Evolutionary conservation across 2,329 filamentous ascomycete genomes (phyloP), one percentile per base, ranked within the genome.

Genomic region (Neocucurbitaria cava): DNA sequence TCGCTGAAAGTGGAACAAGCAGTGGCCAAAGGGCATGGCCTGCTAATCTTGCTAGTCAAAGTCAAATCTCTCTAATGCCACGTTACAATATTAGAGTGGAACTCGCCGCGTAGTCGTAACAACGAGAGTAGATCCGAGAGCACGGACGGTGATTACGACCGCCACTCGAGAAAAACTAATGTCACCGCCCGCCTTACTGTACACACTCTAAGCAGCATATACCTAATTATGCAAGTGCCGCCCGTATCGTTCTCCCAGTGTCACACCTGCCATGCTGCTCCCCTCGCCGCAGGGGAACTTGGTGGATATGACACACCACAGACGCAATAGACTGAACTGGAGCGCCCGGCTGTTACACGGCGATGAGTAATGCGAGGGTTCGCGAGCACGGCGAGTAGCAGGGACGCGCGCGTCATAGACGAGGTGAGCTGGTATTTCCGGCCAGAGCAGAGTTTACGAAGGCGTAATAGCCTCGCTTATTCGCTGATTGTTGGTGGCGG

Each of bases 321-420:
- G 17, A 18, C 18, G 18, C 18, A 39, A 20, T 20, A 20, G 41
- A 46, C 23, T 20, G 20, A 40, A 10, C 38, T 21, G 38, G 38
- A 23, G 13, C 18, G 38, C 3, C 33, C 33, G 45, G n/a, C 24
- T n/a, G 45, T 47, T 28, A 40, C 18, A 35, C 44, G 7, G 13
- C 44, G 23, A 26, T 20, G 45, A 39, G 31, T 40, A 40, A 28
- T 30, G 24, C 33, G 13, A 38, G 23, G 38, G 38, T 47, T 39
- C 45, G 47, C 57, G 54, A 54, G 57, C 54, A 54, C 30, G 33
- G 47, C 57, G 54, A 54, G 57, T 57, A 54, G 45, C n/a, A 54
- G 43, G 49, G 46, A 60, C 54, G 41, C 55, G 53, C 52, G 62
- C 64, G 62, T 68, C 62, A 67, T 67, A 63, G 65, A 68, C 52